Conservation (phyloP, 2,329 filamentous ascomycete genomes). For the Cladorrhinum sp. region DNA sequence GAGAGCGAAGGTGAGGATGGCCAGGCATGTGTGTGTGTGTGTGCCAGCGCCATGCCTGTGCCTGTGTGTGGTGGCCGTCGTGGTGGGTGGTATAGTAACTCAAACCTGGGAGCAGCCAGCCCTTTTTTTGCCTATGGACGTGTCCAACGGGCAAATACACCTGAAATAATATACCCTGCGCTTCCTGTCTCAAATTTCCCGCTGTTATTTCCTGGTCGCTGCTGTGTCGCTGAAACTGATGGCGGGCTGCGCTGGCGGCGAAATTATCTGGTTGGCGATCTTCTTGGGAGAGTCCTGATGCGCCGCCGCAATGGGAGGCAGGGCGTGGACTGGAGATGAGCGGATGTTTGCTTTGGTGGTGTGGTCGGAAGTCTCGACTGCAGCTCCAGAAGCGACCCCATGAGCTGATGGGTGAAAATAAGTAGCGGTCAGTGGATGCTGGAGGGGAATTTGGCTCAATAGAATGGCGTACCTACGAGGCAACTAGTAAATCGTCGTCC, state of each 20-base stretch:
- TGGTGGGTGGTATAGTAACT: conserved; percentile 2
- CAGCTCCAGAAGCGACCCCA: too few relatives aligned
- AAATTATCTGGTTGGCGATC: background rate
- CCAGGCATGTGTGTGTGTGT: too few relatives aligned
- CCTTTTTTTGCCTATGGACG: background rate
- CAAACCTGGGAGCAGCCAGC: conserved; percentile 4
- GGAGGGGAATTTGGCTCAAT: too few relatives aligned
- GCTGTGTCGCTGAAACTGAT: background rate
- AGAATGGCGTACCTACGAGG: too few relatives aligned
- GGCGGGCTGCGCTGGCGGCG: background rate
- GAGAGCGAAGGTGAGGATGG: background rate
- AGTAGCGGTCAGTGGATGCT: too few relatives aligned
- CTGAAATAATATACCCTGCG: background rate
- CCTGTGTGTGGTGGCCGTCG: too few relatives aligned
- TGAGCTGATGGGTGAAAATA: too few relatives aligned
- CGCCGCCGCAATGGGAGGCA: conserved; percentile 1
- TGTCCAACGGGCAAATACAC: conserved; percentile 1
- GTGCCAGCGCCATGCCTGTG: too few relatives aligned
- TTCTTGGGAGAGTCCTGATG: background rate
- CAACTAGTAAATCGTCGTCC: too few relatives aligned
- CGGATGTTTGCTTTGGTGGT: conserved; percentile 1
- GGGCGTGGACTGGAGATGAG: background rate
- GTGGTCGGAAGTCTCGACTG: background rate
- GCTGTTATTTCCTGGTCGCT: background rate
- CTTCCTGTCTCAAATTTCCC: conserved; percentile 6